Conservation (phyloP, 2,329 filamentous ascomycete genomes). For the Rhexocercosporidium sp. region DNA sequence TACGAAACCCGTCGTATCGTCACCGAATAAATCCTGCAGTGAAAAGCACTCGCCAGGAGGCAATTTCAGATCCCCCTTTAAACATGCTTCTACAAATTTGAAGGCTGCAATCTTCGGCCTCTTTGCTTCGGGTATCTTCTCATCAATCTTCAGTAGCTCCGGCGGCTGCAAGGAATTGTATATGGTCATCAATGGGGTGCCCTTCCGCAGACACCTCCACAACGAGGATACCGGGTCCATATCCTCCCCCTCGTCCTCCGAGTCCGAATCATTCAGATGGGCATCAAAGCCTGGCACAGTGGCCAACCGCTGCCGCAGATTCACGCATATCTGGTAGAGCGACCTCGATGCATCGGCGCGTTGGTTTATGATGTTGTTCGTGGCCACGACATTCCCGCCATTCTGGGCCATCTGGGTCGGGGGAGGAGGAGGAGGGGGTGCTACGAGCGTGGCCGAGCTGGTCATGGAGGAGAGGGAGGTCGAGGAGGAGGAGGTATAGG, state of each 20-base stretch:
- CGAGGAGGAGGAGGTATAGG: constrained; percentile 48
- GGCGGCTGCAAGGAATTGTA: constrained; percentile 84
- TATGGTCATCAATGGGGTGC: constrained; percentile 83
- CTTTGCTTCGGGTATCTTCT: constrained; percentile 70
- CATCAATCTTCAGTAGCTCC: constrained; percentile 70
- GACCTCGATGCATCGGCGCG: constrained; percentile 90
- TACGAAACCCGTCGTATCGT: constrained; percentile 96
- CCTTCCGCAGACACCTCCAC: constrained; percentile 85
- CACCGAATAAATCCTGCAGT: constrained; percentile 87
- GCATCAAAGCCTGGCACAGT: constrained; percentile 84
- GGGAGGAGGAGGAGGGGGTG: constrained; percentile 41
- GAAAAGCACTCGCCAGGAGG: constrained; percentile 86
- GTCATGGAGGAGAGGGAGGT: constrained; percentile 42
- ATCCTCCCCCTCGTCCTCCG: constrained; percentile 67
- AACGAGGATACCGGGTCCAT: constrained; percentile 87
- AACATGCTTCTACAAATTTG: constrained; percentile 89
- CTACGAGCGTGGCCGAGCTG: constrained; percentile 42
- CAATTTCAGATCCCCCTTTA: constrained; percentile 76
- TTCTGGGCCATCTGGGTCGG: constrained; percentile 45
- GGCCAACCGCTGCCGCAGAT: constrained; percentile 78
- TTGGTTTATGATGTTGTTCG: constrained; percentile 96
- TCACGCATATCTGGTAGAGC: constrained; percentile 93
- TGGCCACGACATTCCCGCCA: constrained; percentile 72
- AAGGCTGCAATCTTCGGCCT: constrained; percentile 87
- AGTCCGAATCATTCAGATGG: constrained; percentile 74